phyloP scores from a whole-genome alignment of 768 basidiomycete genomes.

The Podaxis sp. region DNA sequence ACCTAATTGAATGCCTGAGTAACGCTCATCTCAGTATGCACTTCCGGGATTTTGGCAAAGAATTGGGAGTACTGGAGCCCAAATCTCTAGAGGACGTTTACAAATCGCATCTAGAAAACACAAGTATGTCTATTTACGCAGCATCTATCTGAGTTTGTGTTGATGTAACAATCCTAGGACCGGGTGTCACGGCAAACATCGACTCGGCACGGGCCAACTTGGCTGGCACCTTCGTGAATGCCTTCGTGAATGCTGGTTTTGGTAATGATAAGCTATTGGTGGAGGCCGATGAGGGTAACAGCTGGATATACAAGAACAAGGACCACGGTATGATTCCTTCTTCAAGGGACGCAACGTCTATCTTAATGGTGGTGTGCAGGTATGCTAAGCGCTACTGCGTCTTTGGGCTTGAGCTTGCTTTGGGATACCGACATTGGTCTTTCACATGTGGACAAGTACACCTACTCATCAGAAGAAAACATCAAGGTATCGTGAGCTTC shows the following conservation, averaged over 20 bases:
- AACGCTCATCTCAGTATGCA: slow-evolving; percentile 79
- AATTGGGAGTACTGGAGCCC: slow-evolving; percentile 84
- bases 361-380: slow-evolving; percentile 35
- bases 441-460: slow-evolving; percentile 94
- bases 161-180: slow-evolving; percentile 35
- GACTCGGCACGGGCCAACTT: slow-evolving; percentile 94
- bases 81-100: slow-evolving; percentile 96
- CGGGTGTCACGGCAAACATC: slow-evolving; percentile 67
- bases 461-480: slow-evolving; percentile 92
- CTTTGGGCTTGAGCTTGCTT: slow-evolving; percentile 84
- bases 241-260: slow-evolving; percentile 97
- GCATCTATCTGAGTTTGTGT: not conserved
- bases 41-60: slow-evolving; percentile 92
- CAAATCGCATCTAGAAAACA: slow-evolving; percentile 92
- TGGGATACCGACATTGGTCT: slow-evolving; percentile 97
- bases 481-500: slow-evolving; percentile 61
- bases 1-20: slow-evolving; percentile 80
- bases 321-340: slow-evolving; percentile 67
- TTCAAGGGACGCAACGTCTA: not conserved
- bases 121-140: slow-evolving; percentile 43
- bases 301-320: slow-evolving; percentile 99
- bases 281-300: slow-evolving; percentile 90
- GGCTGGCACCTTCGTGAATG: slow-evolving; percentile 97
- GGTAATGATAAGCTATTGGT: slow-evolving; percentile 99
- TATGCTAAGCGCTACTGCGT: slow-evolving; percentile 96